These are phyloP conservation scores for Heterobasidion irregulare DNA, from an alignment of 1,284 basidiomycete species.

Conservation along the genomic window DNA sequence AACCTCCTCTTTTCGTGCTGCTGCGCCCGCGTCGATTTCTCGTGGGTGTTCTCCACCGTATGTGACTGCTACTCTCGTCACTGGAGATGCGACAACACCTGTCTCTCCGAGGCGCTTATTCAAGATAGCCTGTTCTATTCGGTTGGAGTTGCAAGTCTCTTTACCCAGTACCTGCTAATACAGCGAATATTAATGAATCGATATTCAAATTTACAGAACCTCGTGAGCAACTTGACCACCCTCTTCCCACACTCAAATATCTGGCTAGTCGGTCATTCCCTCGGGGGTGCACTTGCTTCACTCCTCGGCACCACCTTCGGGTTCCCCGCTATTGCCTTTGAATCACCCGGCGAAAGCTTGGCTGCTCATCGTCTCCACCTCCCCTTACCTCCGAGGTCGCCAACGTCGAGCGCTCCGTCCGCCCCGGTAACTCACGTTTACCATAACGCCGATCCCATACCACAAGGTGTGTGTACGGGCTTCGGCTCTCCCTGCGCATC, in stretches of 20 bases:
- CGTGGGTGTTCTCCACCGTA: conserved; percentile 76
- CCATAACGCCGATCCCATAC: conserved; percentile 77
- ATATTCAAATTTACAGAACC: conserved; percentile 31
- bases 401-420: conserved; percentile 26
- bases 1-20: conserved; percentile 97
- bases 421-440: conserved; percentile 65
- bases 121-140: conserved; percentile 91
- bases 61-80: conserved; percentile 80
- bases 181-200: neutral
- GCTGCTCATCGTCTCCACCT: conserved; percentile 85
- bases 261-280: conserved; percentile 87
- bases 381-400: conserved; percentile 46
- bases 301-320: conserved; percentile 91
- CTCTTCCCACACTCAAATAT: conserved; percentile 83
- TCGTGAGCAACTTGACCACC: conserved; percentile 75
- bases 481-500: conserved; percentile 54
- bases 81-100: conserved; percentile 76
- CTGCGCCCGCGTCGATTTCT: conserved; percentile 87
- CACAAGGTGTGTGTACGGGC: conserved; percentile 71
- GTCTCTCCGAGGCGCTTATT: conserved; percentile 78
- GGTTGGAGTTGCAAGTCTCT: conserved; percentile 58
- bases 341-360: conserved; percentile 86
- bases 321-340: conserved; percentile 88
- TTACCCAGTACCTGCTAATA: neutral
- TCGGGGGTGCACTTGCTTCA: conserved; percentile 85